A percentile compares a stretch with the other conserved stretches of the same genome.
Evolutionary conservation across 1,284 basidiomycete species (phyloP).

Genomic region (Apiotrichum montevideense): DNA sequence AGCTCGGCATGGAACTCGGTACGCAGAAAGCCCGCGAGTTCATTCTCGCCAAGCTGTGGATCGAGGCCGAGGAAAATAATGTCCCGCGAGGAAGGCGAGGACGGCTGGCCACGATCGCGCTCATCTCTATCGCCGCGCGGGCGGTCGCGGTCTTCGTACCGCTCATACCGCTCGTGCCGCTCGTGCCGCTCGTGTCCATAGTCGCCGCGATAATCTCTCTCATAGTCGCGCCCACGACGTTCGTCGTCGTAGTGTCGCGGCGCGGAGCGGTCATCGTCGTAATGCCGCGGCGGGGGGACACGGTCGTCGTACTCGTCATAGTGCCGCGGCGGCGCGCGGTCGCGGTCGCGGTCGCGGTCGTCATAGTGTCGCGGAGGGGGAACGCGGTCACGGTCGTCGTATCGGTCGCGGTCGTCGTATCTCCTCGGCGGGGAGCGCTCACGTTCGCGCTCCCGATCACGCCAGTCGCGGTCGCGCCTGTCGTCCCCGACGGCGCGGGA

Average conservation of each 20-base stretch:
- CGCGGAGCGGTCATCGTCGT: constrained; percentile 9
- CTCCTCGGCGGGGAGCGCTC: background rate
- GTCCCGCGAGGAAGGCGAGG: constrained; percentile 47
- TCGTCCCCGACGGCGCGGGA: background rate
- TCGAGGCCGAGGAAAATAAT: constrained; percentile 88
- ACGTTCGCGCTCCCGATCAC: background rate
- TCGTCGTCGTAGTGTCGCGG: constrained; percentile 3
- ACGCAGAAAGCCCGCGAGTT: constrained; percentile 64
- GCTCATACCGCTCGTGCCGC: background rate
- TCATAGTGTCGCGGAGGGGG: constrained; percentile 2
- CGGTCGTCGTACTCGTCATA: constrained; percentile 15
- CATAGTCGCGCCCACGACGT: background rate
- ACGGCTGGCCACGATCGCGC: constrained; percentile 5
- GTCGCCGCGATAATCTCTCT: background rate
- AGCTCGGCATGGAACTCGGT: constrained; percentile 53
- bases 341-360: background rate
- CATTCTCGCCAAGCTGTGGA: constrained; percentile 78
- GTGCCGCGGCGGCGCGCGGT: constrained; percentile 7
- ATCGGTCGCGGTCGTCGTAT: constrained; percentile 2
- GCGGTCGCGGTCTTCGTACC: background rate
- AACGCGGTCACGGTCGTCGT: background rate
- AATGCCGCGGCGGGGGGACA: constrained; percentile 7
- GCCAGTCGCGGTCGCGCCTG: background rate
- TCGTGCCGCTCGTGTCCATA: background rate
- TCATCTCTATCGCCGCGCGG: background rate